Conservation (phyloP, 352 stramenopile genomes). For the Pythium grandisporangium region DNA sequence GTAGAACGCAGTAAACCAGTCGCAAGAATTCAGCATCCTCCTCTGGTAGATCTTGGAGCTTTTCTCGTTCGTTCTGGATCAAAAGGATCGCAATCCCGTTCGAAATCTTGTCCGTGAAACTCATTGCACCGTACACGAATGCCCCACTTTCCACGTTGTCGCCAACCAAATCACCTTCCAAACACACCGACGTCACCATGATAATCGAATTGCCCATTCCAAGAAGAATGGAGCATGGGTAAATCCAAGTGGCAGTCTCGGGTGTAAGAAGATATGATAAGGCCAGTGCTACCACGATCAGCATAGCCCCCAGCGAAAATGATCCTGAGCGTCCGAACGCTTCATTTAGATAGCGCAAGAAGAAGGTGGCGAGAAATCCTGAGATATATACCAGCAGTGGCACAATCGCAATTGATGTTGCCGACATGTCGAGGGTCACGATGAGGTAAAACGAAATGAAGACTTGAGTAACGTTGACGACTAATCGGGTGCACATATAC, state of each 20-base stretch:
- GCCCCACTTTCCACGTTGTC: conserved; percentile 77
- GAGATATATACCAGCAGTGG: conserved; percentile 78
- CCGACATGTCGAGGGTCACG: conserved; percentile 79
- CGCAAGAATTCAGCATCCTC: conserved; percentile 65
- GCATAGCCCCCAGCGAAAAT: conserved; percentile 41
- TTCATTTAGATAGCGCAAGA: conserved; percentile 70
- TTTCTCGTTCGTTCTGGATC: conserved; percentile 75
- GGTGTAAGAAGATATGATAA: conserved; percentile 54
- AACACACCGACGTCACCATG: conserved; percentile 80
- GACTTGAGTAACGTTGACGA: conserved; percentile 81
- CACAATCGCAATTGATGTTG: conserved; percentile 76
- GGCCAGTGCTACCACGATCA: conserved; percentile 41
- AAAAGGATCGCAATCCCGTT: conserved; percentile 75
- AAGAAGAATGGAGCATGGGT: conserved; percentile 56
- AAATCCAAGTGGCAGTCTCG: conserved; percentile 58
- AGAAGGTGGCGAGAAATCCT: conserved; percentile 73
- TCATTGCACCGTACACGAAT: conserved; percentile 84
- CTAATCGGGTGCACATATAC: conserved; percentile 84
- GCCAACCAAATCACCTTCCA: conserved; percentile 74
- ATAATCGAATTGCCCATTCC: conserved; percentile 84
- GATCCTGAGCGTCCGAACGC: conserved; percentile 53
- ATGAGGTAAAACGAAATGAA: conserved; percentile 86
- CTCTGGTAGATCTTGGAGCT: conserved; percentile 38
- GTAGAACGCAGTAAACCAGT: conserved; percentile 64
- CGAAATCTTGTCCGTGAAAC: conserved; percentile 84